Evolutionary conservation across 1,284 basidiomycete genomes (phyloP).

Genomic region (Fomes fomentarius): DNA sequence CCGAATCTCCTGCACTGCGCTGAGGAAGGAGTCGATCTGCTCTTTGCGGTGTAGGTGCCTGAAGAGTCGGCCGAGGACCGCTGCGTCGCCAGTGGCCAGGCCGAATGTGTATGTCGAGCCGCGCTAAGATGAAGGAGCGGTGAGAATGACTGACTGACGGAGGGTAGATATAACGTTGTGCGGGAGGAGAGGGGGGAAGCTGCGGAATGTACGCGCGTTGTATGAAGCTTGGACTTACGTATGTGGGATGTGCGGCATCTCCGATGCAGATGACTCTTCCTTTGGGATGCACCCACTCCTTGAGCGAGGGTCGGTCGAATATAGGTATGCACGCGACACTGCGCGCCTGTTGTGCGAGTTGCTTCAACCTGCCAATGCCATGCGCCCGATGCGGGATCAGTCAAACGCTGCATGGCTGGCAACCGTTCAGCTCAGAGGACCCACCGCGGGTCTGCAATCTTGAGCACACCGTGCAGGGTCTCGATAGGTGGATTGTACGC

Average conservation of each 20-base stretch:
- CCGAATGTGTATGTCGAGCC: slow-evolving; percentile 54
- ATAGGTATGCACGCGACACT: slow-evolving; percentile 15
- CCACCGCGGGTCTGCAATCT: slow-evolving; percentile 19
- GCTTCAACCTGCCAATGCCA: slow-evolving; percentile 22
- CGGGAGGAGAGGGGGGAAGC: background rate
- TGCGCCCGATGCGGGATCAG: too few relatives aligned
- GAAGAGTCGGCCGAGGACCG: slow-evolving; percentile 59
- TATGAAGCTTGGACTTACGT: slow-evolving; percentile 38
- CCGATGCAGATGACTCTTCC: slow-evolving; percentile 30
- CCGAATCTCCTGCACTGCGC: slow-evolving; percentile 54
- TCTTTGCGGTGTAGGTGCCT: slow-evolving; percentile 50
- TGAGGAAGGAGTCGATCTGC: slow-evolving; percentile 54
- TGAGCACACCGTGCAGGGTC: slow-evolving; percentile 3
- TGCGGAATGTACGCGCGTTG: background rate
- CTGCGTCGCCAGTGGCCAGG: slow-evolving; percentile 59
- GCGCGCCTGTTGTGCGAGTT: slow-evolving; percentile 18
- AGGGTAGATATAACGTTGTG: background rate
- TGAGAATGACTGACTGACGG: background rate
- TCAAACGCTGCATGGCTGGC: too few relatives aligned
- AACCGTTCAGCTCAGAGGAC: too few relatives aligned
- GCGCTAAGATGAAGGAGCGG: too few relatives aligned
- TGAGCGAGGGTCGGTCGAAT: slow-evolving; percentile 21
- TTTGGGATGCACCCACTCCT: slow-evolving; percentile 32
- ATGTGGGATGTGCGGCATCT: slow-evolving; percentile 53
- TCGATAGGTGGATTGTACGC: background rate